Conservation (phyloP, 2,329 filamentous ascomycete species). For the Fusarium sp. region DNA sequence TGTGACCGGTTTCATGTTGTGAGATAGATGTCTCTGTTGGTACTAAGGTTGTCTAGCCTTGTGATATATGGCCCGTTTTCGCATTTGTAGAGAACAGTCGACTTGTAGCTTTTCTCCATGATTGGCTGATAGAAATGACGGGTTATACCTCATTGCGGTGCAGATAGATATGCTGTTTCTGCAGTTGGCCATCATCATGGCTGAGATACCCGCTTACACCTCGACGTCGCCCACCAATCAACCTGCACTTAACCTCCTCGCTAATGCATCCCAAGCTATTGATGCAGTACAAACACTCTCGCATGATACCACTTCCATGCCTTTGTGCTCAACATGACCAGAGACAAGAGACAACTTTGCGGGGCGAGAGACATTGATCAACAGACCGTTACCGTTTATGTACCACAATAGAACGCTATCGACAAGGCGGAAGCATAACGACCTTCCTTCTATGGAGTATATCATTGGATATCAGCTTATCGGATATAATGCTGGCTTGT, state of each 20-base stretch:
- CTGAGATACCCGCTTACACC: neutral
- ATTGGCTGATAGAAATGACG: neutral
- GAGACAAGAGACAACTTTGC: neutral
- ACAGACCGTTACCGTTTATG: neutral
- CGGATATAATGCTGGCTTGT: neutral
- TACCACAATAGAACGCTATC: neutral
- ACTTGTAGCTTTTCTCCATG: neutral
- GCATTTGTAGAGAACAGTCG: neutral
- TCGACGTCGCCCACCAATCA: neutral
- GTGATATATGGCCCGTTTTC: neutral
- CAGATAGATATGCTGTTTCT: neutral
- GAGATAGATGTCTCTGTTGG: neutral
- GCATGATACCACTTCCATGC: neutral
- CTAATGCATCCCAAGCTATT: neutral
- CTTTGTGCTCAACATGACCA: neutral
- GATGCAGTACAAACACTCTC: slow-evolving; percentile 8
- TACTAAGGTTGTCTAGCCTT: neutral
- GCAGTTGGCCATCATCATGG: neutral
- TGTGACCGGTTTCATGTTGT: neutral
- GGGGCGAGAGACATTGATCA: neutral
- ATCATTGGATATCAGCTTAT: neutral
- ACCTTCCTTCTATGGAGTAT: neutral
- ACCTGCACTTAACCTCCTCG: neutral
- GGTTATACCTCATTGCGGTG: neutral
- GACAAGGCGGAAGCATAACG: neutral